A percentile compares a stretch with the other conserved stretches of the same genome.
These are phyloP conservation scores for Fusarium annulatum DNA, from an alignment of 2,329 filamentous ascomycete species.

Conservation along the genomic window DNA sequence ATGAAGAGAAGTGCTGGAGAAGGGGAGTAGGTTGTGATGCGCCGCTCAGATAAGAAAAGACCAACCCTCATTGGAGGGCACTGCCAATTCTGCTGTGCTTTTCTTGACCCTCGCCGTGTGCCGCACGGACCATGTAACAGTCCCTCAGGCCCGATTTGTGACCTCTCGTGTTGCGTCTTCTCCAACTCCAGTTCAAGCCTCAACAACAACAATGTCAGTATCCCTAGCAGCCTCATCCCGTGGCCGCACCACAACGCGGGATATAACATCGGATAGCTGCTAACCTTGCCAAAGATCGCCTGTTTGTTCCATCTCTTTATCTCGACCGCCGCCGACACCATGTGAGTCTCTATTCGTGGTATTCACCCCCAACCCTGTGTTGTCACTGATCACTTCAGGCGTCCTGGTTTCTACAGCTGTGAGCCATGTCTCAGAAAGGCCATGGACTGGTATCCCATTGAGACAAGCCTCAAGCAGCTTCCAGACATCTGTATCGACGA, in stretches of 20 bases:
- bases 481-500: not conserved
- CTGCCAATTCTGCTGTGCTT: not conserved
- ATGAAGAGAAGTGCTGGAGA: not conserved
- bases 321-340: not conserved
- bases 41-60: not conserved
- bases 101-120: not conserved
- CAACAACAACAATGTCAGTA: not conserved
- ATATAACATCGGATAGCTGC: not conserved
- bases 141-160: not conserved
- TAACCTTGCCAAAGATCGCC: not conserved
- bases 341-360: not conserved
- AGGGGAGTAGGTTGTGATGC: too few species aligned
- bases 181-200: not conserved
- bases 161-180: not conserved
- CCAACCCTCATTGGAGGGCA: not conserved
- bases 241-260: fast-evolving
- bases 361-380: not conserved
- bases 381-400: not conserved
- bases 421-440: not conserved
- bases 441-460: not conserved
- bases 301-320: fast-evolving
- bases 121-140: fast-evolving
- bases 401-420: not conserved
- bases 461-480: fast-evolving
- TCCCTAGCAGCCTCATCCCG: fast-evolving